A percentile compares a stretch with the other conserved stretches of the same genome.
Evolutionary conservation across 345 rosid species (phyloP).

Genomic region (Zanthoxylum bungeanum): DNA sequence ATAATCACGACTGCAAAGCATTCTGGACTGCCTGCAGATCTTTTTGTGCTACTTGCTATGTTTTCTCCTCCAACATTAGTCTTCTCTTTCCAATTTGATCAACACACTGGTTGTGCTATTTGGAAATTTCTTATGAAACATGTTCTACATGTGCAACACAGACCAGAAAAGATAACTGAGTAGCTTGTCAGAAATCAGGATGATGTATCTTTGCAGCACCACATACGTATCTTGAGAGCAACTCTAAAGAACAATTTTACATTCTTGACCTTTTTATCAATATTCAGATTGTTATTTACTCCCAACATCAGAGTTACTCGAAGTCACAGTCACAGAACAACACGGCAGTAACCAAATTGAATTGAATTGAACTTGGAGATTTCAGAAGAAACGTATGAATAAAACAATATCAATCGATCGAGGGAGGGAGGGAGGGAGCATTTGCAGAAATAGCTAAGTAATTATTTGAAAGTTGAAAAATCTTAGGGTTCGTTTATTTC

Average conservation of each 20-base stretch:
- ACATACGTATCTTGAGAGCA: no score
- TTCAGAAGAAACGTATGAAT: not conserved
- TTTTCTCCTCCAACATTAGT: constrained; percentile 84
- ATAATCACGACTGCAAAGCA: constrained; percentile 78
- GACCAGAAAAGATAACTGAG: not conserved
- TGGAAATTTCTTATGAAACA: not conserved
- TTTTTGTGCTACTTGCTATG: constrained; percentile 85
- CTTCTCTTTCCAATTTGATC: no score
- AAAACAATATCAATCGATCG: not conserved
- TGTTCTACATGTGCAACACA: not conserved
- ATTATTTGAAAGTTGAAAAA: not conserved
- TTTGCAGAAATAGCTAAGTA: constrained; percentile 6
- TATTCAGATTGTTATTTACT: not conserved
- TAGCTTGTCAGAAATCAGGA: no score
- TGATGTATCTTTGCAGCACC: no score
- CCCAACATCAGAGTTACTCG: not conserved
- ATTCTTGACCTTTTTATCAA: not conserved
- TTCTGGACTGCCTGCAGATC: constrained; percentile 82
- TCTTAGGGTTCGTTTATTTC: no score
- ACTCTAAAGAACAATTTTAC: no score
- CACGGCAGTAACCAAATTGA: not conserved
- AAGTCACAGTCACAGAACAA: not conserved
- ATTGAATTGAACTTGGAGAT: not conserved
- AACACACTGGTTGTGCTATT: not conserved
- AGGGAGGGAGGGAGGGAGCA: not conserved